phyloP scores from a whole-genome alignment of 2,329 filamentous ascomycete genomes.

The Fusarium heterosporum region DNA sequence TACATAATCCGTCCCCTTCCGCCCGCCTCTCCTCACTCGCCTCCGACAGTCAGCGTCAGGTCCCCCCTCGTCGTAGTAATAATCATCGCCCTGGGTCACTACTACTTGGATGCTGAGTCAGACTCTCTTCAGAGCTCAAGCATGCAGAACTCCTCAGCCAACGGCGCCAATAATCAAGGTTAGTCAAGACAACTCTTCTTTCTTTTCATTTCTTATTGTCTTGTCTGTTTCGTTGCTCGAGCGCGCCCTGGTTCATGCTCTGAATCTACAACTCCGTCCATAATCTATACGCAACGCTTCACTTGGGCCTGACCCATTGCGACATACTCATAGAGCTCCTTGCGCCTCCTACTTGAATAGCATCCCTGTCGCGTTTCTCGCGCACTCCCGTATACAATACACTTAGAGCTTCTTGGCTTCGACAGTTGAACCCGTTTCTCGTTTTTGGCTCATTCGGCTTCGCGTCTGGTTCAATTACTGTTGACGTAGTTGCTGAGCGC shows the following conservation, averaged over 20 bases:
- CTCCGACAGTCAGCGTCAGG: slow-evolving; percentile 46
- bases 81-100: slow-evolving; percentile 45
- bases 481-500: slow-evolving; percentile 31
- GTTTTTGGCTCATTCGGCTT: slow-evolving; percentile 24
- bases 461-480: slow-evolving; percentile 29
- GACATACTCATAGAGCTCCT: slow-evolving; percentile 38
- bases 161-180: slow-evolving; percentile 51
- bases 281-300: slow-evolving; percentile 21
- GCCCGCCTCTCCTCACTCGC: slow-evolving; percentile 39
- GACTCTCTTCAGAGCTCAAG: slow-evolving; percentile 48
- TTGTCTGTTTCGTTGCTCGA: slow-evolving; percentile 26
- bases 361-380: slow-evolving; percentile 42
- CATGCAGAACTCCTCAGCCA: slow-evolving; percentile 51
- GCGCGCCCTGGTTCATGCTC: slow-evolving; percentile 23
- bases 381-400: slow-evolving; percentile 31
- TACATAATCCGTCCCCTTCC: slow-evolving; percentile 48
- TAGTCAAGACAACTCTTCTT: slow-evolving; percentile 43
- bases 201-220: slow-evolving; percentile 25
- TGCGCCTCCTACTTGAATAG: slow-evolving; percentile 34
- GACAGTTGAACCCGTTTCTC: slow-evolving; percentile 18
- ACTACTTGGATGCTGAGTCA: slow-evolving; percentile 53
- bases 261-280: slow-evolving; percentile 18
- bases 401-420: slow-evolving; percentile 25
- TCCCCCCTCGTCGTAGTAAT: slow-evolving; percentile 47
- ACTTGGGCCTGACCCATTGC: slow-evolving; percentile 30